Base-by-base conservation (phyloP, 495 filamentous ascomycete species). In the Amniculicola lignicola region DNA sequence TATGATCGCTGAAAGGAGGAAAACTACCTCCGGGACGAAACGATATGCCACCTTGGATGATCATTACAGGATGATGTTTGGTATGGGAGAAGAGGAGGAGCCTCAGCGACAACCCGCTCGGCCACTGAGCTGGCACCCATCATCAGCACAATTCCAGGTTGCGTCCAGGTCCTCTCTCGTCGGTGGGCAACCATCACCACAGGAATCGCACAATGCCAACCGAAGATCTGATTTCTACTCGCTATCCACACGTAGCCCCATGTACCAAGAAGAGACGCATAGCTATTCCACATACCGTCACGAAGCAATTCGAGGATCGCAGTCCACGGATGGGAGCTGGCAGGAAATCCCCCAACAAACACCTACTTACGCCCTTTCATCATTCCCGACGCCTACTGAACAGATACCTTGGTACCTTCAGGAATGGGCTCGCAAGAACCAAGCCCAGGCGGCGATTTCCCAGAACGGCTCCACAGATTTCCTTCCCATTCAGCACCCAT, bases 61-160 rank as follows among this genome's bases (percentile, higher is more conserved):
- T 27, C 62, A 65, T 36, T 65, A 50, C 53, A 65, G 61, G 38
- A 61, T 65, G 57, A 65, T 65, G 62, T 57, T 61, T 37, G 62
- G 62, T 6, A 27, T 58, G 29, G 38, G 40, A 6, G 47, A 41
- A 21, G 53, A 56, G 22, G 57, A 61, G 18, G 52, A 57, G 40
- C 33, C 18, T 15, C 10, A 28, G 15, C 42, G 44, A 15, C 46
- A 41, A 40, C 37, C 15, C 14, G 56, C 57, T 18, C 51, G 62
- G 10, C 62, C 62, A 4, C 18, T 65, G 36, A 65, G 62, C 48
- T 65, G 62, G 62, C 62, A 65, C 42, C 62, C 62, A 12, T 54
- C 57, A 3, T 58, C 62, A 9, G 21, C 61, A n/a, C 51, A 60
- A 14, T 57, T 60, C 31, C 54, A 59, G 1, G 54, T 40, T 19